phyloP scores from a whole-genome alignment of 2,329 filamentous ascomycete genomes.

The Dothistroma pini region DNA sequence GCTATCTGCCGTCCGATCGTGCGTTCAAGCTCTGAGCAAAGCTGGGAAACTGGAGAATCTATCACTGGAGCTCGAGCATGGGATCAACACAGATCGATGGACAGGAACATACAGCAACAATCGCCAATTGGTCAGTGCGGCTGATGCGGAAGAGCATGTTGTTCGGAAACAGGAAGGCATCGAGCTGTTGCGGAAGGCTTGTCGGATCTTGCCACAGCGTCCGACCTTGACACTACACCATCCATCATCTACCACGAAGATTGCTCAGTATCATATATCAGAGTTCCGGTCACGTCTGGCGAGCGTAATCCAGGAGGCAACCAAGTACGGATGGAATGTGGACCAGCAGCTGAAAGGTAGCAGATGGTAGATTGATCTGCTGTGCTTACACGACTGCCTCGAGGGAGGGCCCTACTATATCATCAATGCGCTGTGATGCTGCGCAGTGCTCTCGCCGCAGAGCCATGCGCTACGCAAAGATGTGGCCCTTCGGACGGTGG shows the following conservation, averaged over 20 bases:
- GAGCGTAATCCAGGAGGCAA: constrained; percentile 15
- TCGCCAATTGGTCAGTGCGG: constrained; percentile 10
- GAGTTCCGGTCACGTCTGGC: constrained; percentile 12
- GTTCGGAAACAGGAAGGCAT: constrained; percentile 17
- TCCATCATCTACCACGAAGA: constrained; percentile 5
- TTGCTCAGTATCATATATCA: constrained; percentile 11
- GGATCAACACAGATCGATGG: constrained; percentile 16
- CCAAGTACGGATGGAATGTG: constrained; percentile 23
- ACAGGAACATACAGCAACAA: constrained; percentile 15
- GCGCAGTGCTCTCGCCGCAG: not conserved
- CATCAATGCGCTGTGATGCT: not conserved
- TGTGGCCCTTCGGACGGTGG: not conserved
- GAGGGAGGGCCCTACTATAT: not conserved
- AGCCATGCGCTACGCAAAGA: not conserved
- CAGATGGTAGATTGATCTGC: constrained; percentile 6
- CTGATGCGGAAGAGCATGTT: constrained; percentile 15
- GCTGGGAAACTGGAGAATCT: constrained; percentile 10
- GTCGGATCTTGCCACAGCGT: constrained; percentile 1
- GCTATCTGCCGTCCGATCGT: constrained; percentile 16
- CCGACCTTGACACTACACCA: constrained; percentile 13
- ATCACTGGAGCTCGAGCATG: constrained; percentile 16
- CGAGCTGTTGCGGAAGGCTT: constrained; percentile 10
- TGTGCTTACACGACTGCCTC: not conserved
- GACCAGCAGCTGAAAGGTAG: constrained; percentile 12
- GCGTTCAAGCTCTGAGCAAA: constrained; percentile 11